These are phyloP conservation scores for Yarrowia hollandica DNA, from an alignment of 805 yeast genomes.

Conservation along the genomic window DNA sequence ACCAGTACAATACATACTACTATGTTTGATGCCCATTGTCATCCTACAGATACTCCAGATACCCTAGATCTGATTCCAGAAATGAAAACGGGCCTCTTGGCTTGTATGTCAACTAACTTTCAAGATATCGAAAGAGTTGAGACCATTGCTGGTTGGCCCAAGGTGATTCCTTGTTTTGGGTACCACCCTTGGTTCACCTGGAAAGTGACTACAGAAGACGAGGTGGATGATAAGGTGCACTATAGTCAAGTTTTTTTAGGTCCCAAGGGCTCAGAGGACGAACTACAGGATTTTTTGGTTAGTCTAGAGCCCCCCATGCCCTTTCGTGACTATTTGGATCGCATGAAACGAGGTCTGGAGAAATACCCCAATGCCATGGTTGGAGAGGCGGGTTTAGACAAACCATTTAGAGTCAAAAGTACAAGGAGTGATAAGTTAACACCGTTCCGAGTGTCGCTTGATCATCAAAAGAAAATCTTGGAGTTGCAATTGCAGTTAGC, in stretches of 20 bases:
- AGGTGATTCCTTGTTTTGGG: conserved; percentile 48
- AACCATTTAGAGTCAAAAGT: conserved; percentile 50
- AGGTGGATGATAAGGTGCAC: neutral
- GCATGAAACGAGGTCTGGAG: conserved; percentile 33
- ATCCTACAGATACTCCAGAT: conserved; percentile 42
- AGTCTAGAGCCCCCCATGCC: conserved; percentile 40
- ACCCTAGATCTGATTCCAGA: conserved; percentile 32
- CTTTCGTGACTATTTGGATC: neutral
- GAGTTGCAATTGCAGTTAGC: conserved; percentile 58
- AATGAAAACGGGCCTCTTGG: conserved; percentile 35
- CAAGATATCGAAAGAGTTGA: conserved; percentile 42
- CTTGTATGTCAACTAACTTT: conserved; percentile 43
- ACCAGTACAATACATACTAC: too few relatives aligned
- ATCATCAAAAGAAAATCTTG: conserved; percentile 65
- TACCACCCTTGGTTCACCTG: conserved; percentile 86
- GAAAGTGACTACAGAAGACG: neutral
- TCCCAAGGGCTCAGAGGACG: conserved; percentile 41
- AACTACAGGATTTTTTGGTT: conserved; percentile 32
- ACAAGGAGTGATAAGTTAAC: conserved; percentile 38
- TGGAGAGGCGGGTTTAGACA: conserved; percentile 94
- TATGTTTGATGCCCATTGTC: conserved; percentile 45
- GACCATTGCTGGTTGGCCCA: conserved; percentile 35
- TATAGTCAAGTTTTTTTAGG: conserved; percentile 62
- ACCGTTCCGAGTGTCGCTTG: conserved; percentile 56
- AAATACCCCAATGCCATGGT: conserved; percentile 49